Percentiles rank a stretch among this genome's conserved stretches.
Evolutionary conservation across 306 rosid species (phyloP).

Genomic region (Trifolium pratense): DNA sequence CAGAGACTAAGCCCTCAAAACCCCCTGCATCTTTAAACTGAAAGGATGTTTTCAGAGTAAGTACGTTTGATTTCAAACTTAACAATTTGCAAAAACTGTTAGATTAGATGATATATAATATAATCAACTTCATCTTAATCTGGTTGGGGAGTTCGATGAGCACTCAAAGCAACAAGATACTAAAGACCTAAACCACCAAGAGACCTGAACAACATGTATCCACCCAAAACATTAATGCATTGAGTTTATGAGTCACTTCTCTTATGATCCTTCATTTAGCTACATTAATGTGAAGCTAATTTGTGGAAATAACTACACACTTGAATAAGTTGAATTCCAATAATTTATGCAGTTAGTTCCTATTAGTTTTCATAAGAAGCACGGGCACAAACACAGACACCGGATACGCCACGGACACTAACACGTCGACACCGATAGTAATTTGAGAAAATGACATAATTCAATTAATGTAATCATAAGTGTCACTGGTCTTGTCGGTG

Average conservation of each 20-base stretch:
- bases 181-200: not conserved
- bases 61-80: slow-evolving; percentile 26
- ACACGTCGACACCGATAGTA: too few species aligned
- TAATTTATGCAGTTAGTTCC: not conserved
- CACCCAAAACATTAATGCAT: not conserved
- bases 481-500: too few species aligned
- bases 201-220: not conserved
- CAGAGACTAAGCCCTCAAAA: slow-evolving; percentile 83
- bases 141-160: not conserved
- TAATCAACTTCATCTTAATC: not conserved
- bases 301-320: not conserved
- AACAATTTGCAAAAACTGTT: slow-evolving; percentile 14
- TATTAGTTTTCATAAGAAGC: too few species aligned
- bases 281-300: not conserved
- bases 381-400: too few species aligned
- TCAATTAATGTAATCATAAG: too few species aligned
- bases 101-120: not conserved
- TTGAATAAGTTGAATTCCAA: not conserved
- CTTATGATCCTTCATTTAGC: not conserved
- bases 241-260: not conserved
- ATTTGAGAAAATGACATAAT: too few species aligned
- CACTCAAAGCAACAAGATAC: not conserved
- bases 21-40: slow-evolving; percentile 98
- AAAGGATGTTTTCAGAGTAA: slow-evolving; percentile 44
- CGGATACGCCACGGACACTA: too few species aligned